These are phyloP conservation scores for Elaphomyces granulatus DNA, from an alignment of 495 filamentous ascomycete genomes.

Conservation along the genomic window DNA sequence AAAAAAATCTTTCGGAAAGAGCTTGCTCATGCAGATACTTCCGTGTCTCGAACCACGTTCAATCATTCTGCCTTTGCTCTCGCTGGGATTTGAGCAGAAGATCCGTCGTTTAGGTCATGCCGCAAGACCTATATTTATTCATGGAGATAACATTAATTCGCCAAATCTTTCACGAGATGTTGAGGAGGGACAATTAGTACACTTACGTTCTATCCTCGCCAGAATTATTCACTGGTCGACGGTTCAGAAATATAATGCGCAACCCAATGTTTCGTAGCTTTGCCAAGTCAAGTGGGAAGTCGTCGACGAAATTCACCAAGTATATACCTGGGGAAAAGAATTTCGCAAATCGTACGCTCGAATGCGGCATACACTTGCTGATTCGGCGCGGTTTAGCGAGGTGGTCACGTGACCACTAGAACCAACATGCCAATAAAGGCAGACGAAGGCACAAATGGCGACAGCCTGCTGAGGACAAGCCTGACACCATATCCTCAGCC, in stretches of 20 bases:
- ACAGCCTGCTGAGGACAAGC: no score
- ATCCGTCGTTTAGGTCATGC: constrained; percentile 5
- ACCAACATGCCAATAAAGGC: no score
- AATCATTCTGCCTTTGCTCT: neutral
- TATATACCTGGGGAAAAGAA: neutral
- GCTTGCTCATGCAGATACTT: neutral
- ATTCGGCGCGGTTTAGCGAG: neutral
- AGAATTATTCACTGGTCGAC: neutral
- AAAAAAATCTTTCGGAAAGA: neutral
- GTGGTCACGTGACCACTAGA: no score
- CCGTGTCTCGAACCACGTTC: neutral
- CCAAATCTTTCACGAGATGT: neutral
- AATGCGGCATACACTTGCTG: neutral
- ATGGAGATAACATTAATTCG: neutral
- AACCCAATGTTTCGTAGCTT: neutral
- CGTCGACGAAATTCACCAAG: constrained; percentile 4
- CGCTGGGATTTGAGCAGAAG: neutral
- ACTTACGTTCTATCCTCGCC: neutral
- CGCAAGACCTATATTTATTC: neutral
- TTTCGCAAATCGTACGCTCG: neutral
- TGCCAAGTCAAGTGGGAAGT: neutral
- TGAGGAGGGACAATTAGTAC: neutral
- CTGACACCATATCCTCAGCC: no score
- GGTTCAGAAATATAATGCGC: neutral
- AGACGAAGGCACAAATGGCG: no score